A percentile compares a stretch with the other conserved stretches of the same genome.
These are phyloP conservation scores for Gypsophila paniculata DNA, from an alignment of 179 eudicot species.

Conservation along the genomic window DNA sequence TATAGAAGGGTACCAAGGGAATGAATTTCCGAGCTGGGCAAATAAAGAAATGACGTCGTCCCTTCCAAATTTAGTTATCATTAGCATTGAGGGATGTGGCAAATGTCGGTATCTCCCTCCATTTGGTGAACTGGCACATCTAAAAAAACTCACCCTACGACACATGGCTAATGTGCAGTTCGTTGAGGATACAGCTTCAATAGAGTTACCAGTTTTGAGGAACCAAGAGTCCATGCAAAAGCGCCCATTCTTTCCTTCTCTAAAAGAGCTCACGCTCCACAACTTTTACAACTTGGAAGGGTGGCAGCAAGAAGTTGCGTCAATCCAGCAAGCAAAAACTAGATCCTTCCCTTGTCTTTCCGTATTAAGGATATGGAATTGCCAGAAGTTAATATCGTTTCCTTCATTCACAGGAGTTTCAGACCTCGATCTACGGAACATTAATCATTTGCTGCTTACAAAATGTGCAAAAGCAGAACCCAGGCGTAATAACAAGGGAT, in stretches of 20 bases:
- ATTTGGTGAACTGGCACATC: constrained; percentile 21
- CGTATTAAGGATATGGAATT: constrained; percentile 27
- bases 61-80: constrained; percentile 21
- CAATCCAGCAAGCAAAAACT: background rate
- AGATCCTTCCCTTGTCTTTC: constrained; percentile 19
- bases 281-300: constrained; percentile 23
- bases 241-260: constrained; percentile 10
- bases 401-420: constrained; percentile 17
- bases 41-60: constrained; percentile 1
- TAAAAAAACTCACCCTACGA: constrained; percentile 28
- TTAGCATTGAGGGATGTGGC: constrained; percentile 32
- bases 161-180: constrained; percentile 27
- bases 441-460: constrained; percentile 19
- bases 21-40: constrained; percentile 26
- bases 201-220: background rate
- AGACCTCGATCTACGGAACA: constrained; percentile 22
- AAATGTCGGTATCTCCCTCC: constrained; percentile 28
- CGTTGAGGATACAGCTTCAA: background rate
- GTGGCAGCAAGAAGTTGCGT: constrained; percentile 21
- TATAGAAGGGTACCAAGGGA: constrained; percentile 29
- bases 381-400: constrained; percentile 28
- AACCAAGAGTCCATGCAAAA: background rate
- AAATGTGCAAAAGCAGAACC: constrained; percentile 13
- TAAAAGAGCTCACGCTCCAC: constrained; percentile 29
- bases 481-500: background rate